Evolutionary conservation across 2,329 filamentous ascomycete species (phyloP), one percentile per base, ranked within the genome.

Genomic region (Trichoderma sp.): DNA sequence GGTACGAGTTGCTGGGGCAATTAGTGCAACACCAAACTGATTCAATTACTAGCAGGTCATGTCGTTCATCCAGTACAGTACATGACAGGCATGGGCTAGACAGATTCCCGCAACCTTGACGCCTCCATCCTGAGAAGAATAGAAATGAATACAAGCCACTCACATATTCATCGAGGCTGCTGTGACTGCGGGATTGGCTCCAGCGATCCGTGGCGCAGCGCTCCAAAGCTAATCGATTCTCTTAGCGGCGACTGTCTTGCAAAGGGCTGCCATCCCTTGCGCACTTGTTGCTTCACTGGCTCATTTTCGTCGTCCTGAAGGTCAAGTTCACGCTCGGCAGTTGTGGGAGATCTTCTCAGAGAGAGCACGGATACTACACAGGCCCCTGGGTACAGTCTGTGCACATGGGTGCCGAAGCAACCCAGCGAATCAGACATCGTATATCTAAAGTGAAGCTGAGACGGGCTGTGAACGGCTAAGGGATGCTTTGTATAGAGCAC

Each of bases 71-170:
- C n/a, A n/a, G n/a, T n/a, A n/a, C n/a, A n/a, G n/a, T 19, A 19
- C 17, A 10, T 10, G 48, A 35, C 1, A 13, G 19, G 25, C 59
- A 35, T 19, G 32, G 34, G 19, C 32, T 17, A 52, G 22, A 3
- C 15, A 25, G 35, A 39, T 52, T 63, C 45, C 45, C 59, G 42
- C 45, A 37, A 52, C 32, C 15, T 27, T 37, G 59, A 52, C 59
- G 45, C 59, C 45, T 13, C 45, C 8, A 29, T 15, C 34, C 13
- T 6, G 32, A 52, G 32, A 52, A 63, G 59, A 63, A 63, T 63
- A 52, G 59, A 37, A 35, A 63, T 63, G 59, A 63, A 63, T 63
- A 63, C 42, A 53, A 53, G 54, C 45, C 59, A 34, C 60, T 50
- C 48, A 5, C 35, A 53, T 29, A 52, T 54, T 64, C 48, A 42